Evolutionary conservation across 1,139 yeast genomes (phyloP), one percentile per base, ranked within the genome.

Genomic region (Nakaseomyces bracarensis): DNA sequence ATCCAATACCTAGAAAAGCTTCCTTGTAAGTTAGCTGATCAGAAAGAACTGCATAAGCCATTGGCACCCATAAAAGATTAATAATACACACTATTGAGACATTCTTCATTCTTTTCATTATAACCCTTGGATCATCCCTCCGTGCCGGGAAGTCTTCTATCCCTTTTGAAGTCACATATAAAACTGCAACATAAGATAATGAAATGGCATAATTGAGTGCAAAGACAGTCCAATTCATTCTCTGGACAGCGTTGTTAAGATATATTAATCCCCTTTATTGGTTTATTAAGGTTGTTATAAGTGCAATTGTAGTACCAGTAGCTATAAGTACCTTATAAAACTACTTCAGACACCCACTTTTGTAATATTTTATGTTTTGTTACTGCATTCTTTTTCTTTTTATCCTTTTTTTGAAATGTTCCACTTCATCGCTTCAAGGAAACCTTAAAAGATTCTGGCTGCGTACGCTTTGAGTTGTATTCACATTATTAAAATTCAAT

Each of bases 121-220:
- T 67, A 2, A 70, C 67, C 5, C 42, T 46, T 0, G 72, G 70
- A 43, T 77, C 74, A 58, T 80, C 70, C 41, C 83, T 58, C 38
- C 64, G 65, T 11, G 50, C 47, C 31, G 48, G 53, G 43, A 45
- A 53, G 22, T 53, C 47, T 9, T 46, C 48, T 8, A 47, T 43
- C 13, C 43, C 47, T n/a, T 41, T 46, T 1, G 51, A 40, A 5
- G 53, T 41, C 1, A 51, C 22, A 37, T 58, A 54, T 14, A 59
- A 34, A 7, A 51, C 55, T 9, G 45, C 45, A 3, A 58, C 61
- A 43, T 58, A 59, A 3, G 62, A 57, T 13, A 40, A 36, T 0
- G 63, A 54, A 3, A 56, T 47, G 41, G 26, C 36, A 5, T 20
- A 20, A 21, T 33, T 33, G 36, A 33, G 15, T 6, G 26, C 10